Base-by-base conservation (phyloP, 1,284 basidiomycete species). In the Heterobasidion irregulare region DNA sequence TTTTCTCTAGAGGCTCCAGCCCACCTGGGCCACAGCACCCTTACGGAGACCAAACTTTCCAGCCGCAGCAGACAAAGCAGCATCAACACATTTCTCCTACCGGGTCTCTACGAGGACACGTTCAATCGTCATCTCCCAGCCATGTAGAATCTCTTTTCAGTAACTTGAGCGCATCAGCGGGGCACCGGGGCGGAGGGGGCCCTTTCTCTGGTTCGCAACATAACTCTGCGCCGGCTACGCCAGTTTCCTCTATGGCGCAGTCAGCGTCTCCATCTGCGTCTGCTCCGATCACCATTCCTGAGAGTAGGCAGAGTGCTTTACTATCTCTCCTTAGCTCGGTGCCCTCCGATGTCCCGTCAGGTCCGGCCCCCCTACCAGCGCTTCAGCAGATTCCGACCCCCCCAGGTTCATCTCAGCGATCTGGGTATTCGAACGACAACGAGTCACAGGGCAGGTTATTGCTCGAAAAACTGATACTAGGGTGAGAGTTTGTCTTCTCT, bases 401-500 rank as follows among this genome's bases (percentile, higher is more conserved):
- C 38, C 84, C 87, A 41, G 75, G 78, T 2, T 80, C 85, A 4
- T 79, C 82, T 0, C 79, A 80, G 63, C 72, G 83, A 65, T 73
- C 78, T 12, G 78, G 74, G 49, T 73, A 80, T 9, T 71, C 76
- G 9, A 69, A 60, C 55, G 76, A 72, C 60, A 82, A 75, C 59
- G 84, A 88, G 60, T 70, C 78, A 1, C 85, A 87, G 65, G 84
- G 84, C 52, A 87, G 89, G 70, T 74, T 83, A 57, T 68, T 91
- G 61, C 70, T 91, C 56, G 89, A 91, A 61, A 85, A 89, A 65
- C 72, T 91, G 58, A 88, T 91, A 83, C 75, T 82, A 57, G 83
- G 85, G 87, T 90, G 65, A 73, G 84, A 75, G 57, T 41, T n/a
- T n/a, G 38, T 41, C 38, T 41, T 41, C 10, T 41, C 12, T n/a